These are phyloP conservation scores for Alternaria atra DNA, from an alignment of 2,329 filamentous ascomycete species.

Conservation along the genomic window DNA sequence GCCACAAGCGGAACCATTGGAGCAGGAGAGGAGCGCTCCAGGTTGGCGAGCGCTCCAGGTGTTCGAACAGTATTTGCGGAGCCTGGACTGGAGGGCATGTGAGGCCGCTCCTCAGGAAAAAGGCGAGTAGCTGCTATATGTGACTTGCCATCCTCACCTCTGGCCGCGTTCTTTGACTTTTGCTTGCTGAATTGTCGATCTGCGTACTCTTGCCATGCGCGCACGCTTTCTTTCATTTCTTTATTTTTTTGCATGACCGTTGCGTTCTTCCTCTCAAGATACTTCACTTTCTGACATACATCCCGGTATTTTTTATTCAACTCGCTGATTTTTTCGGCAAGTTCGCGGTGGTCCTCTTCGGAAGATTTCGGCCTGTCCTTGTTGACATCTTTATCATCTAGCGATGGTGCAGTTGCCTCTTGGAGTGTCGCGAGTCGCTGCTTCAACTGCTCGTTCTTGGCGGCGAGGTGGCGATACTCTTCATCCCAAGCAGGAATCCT, in stretches of 20 bases:
- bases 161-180: conserved; percentile 27
- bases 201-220: conserved; percentile 50
- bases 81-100: conserved; percentile 35
- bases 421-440: conserved; percentile 6
- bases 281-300: conserved; percentile 38
- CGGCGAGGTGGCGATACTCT: conserved; percentile 20
- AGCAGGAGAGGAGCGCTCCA: conserved; percentile 30
- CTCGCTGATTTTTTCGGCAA: conserved; percentile 43
- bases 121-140: conserved; percentile 13
- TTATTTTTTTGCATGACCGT: conserved; percentile 48
- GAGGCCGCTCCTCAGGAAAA: conserved; percentile 20
- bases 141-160: conserved; percentile 17
- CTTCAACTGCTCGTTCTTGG: conserved; percentile 16
- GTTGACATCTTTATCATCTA: conserved; percentile 3
- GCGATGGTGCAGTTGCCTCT: conserved; percentile 5
- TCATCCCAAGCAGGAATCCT: not conserved
- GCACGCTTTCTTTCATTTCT: conserved; percentile 52
- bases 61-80: conserved; percentile 25
- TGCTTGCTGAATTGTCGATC: conserved; percentile 41
- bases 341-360: conserved; percentile 37
- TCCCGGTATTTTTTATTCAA: conserved; percentile 45
- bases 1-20: conserved; percentile 14
- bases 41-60: conserved; percentile 20
- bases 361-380: conserved; percentile 6
- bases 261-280: conserved; percentile 45